Percentiles rank a stretch among this genome's conserved stretches.
Evolutionary conservation across 1,284 basidiomycete genomes (phyloP).

Genomic region (Pseudozyma thailandica): DNA sequence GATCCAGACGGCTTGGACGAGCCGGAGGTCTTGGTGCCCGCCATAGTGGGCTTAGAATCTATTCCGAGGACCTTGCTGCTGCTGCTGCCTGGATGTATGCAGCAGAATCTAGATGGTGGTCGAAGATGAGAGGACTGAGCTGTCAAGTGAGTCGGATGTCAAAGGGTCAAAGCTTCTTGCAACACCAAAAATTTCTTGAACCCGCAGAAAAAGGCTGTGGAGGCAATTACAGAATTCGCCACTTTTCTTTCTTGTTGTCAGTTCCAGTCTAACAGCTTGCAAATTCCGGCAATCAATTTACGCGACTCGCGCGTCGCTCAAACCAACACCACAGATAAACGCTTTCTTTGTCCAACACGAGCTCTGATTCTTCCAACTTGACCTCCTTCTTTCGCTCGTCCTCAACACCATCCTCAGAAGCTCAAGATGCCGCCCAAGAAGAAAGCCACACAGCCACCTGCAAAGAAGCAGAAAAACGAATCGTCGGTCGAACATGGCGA

Average conservation of each 20-base stretch:
- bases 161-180: not conserved
- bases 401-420: no score
- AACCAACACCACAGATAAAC: conserved; percentile 20
- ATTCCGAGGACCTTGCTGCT: not conserved
- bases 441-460: conserved; percentile 4
- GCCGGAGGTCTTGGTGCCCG: not conserved
- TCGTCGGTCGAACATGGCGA: conserved; percentile 4
- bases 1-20: conserved; percentile 20
- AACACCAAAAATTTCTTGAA: conserved; percentile 8
- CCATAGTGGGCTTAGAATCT: not conserved
- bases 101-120: conserved; percentile 5
- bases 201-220: conserved; percentile 12
- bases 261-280: conserved; percentile 7
- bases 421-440: conserved; percentile 25
- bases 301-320: conserved; percentile 23
- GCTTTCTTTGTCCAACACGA: not conserved
- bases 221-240: conserved; percentile 1
- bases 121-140: not conserved
- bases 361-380: not conserved
- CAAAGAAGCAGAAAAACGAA: conserved; percentile 10
- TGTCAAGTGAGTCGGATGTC: not conserved
- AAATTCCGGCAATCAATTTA: conserved; percentile 15
- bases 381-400: not conserved
- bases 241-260: not conserved
- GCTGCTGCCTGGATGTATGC: conserved; percentile 1